These are phyloP conservation scores for Aspergillus mulundensis DNA, from an alignment of 495 filamentous ascomycete species.

Conservation along the genomic window DNA sequence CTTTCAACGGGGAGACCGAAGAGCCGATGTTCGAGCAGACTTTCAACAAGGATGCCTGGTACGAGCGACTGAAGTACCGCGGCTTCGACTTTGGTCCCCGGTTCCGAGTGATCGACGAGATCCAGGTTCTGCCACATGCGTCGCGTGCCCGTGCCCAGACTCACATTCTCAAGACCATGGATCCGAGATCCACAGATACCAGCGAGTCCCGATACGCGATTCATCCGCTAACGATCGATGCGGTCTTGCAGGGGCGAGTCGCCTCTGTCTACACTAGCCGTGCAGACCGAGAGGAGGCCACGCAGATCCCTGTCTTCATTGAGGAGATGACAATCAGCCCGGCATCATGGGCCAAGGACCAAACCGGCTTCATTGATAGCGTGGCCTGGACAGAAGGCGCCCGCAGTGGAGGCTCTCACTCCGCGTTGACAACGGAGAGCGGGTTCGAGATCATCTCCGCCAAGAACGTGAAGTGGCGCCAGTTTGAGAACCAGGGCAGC, in stretches of 20 bases:
- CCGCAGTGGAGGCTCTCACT: background rate
- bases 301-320: background rate
- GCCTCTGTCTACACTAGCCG: background rate
- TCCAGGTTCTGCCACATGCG: background rate
- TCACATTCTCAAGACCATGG: background rate
- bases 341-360: background rate
- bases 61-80: background rate
- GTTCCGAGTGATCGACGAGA: conserved; percentile 5
- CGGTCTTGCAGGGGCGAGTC: background rate
- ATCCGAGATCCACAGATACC: background rate
- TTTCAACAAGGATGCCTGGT: background rate
- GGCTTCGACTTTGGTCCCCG: conserved; percentile 3
- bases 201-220: background rate
- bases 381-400: background rate
- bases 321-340: background rate
- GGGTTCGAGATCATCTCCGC: background rate
- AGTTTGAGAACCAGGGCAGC: background rate
- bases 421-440: background rate
- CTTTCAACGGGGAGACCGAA: background rate
- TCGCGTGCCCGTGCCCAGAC: background rate
- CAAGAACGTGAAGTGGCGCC: background rate
- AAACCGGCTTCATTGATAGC: background rate
- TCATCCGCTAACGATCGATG: conserved; percentile 5
- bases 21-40: background rate
- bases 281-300: background rate